A percentile compares a stretch with the other conserved stretches of the same genome.
phyloP scores from a whole-genome alignment of 306 rosid species.

The Citrullus amarus region DNA sequence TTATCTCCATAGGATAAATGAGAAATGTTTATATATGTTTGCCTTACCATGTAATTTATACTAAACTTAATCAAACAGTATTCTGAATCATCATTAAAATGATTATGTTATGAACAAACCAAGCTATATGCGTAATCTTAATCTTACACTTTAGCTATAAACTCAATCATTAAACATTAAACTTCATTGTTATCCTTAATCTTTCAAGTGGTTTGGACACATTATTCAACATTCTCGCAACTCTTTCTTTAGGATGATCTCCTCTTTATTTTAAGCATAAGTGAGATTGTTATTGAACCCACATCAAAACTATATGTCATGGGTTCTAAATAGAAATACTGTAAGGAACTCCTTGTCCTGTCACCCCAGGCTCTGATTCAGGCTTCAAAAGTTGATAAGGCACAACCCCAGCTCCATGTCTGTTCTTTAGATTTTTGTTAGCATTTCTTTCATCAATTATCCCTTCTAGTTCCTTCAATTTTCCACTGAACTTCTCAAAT shows the following conservation, averaged over 20 bases:
- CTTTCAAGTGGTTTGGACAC: neutral
- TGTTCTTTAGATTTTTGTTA: conserved; percentile 31
- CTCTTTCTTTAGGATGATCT: neutral
- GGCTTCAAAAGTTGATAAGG: conserved; percentile 81
- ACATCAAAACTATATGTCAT: neutral
- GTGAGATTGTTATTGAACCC: neutral
- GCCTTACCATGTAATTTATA: no score
- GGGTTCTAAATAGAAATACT: conserved; percentile 58
- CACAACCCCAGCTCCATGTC: conserved; percentile 61
- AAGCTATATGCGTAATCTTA: no score
- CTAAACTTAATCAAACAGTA: no score
- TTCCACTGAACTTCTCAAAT: conserved; percentile 40
- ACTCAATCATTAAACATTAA: no score
- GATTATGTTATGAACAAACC: no score
- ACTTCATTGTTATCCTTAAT: no score
- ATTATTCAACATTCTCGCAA: neutral
- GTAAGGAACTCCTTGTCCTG: conserved; percentile 66
- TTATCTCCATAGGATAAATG: no score
- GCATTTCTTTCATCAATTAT: conserved; percentile 48
- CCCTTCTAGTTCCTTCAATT: conserved; percentile 33
- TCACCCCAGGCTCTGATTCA: conserved; percentile 53
- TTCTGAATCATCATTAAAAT: no score
- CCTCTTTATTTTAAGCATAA: neutral
- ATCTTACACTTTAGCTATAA: no score
- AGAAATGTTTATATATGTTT: no score